Percentiles rank a stretch among this genome's conserved stretches.
phyloP scores from a whole-genome alignment of 352 stramenopile species.

The Globisporangium nodosum region DNA sequence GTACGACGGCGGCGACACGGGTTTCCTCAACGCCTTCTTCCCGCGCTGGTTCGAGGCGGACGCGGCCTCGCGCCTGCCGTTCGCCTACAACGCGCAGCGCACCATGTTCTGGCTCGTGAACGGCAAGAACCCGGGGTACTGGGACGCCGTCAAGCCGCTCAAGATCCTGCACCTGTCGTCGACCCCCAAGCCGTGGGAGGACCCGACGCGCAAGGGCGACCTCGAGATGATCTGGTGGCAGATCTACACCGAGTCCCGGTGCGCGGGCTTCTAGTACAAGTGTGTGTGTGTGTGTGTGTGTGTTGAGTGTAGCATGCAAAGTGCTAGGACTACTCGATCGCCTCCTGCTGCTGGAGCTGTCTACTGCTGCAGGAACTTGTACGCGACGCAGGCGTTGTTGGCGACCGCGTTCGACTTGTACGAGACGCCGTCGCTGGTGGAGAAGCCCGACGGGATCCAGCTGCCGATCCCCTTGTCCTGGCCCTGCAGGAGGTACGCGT shows the following conservation, averaged over 20 bases:
- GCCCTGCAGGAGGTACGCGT: slow-evolving; percentile 53
- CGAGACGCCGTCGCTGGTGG: slow-evolving; percentile 41
- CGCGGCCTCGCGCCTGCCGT: slow-evolving; percentile 45
- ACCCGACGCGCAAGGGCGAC: slow-evolving; percentile 28
- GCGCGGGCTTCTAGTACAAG: not conserved
- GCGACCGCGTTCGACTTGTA: slow-evolving; percentile 40
- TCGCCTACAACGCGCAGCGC: slow-evolving; percentile 81
- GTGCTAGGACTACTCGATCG: no score
- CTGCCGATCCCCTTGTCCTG: slow-evolving; percentile 56
- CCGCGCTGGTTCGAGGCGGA: slow-evolving; percentile 54
- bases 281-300: not conserved
- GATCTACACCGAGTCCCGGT: slow-evolving; percentile 29
- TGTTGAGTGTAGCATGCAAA: no score
- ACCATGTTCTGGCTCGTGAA: slow-evolving; percentile 81
- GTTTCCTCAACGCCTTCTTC: slow-evolving; percentile 86
- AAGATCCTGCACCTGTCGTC: slow-evolving; percentile 42
- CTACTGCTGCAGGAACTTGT: slow-evolving; percentile 26
- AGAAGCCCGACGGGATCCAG: slow-evolving; percentile 67
- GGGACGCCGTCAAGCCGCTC: slow-evolving; percentile 38
- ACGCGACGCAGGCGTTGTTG: slow-evolving; percentile 28
- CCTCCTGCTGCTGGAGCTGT: not conserved
- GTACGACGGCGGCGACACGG: slow-evolving; percentile 78
- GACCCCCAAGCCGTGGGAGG: slow-evolving; percentile 39
- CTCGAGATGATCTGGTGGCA: slow-evolving; percentile 45
- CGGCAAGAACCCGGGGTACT: slow-evolving; percentile 66